These are phyloP conservation scores for Hypoxylon trugodes DNA, from an alignment of 495 filamentous ascomycete genomes.

Conservation along the genomic window DNA sequence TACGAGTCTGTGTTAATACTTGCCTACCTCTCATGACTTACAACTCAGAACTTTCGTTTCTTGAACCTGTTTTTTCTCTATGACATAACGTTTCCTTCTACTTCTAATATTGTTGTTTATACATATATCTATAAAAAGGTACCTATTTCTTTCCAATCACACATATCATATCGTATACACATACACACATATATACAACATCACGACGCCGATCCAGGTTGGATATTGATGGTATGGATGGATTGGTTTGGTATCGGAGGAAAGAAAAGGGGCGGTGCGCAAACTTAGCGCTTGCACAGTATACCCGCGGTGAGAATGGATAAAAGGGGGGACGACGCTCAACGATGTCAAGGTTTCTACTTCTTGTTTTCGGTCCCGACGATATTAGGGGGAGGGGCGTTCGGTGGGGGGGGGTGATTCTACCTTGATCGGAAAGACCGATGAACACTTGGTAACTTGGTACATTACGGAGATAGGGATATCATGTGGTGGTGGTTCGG, in stretches of 20 bases:
- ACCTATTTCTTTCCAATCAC: slow-evolving; percentile 3
- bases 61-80: neutral
- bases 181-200: slow-evolving; percentile 5
- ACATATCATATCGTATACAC: neutral
- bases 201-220: neutral
- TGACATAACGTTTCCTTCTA: slow-evolving; percentile 12
- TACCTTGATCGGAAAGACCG: neutral
- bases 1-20: slow-evolving; percentile 7
- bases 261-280: neutral
- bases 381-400: slow-evolving; percentile 13
- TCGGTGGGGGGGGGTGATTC: neutral
- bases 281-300: slow-evolving; percentile 3
- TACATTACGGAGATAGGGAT: neutral
- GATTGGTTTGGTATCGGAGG: too few species aligned
- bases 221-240: neutral
- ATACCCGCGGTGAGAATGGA: slow-evolving; percentile 21
- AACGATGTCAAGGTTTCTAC: neutral
- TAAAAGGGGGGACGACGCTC: slow-evolving; percentile 7
- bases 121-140: neutral
- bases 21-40: too few species aligned
- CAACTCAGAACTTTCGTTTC: neutral
- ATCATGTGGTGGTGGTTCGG: slow-evolving; percentile 13
- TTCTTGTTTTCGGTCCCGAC: neutral
- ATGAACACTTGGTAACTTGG: neutral
- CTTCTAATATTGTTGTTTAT: slow-evolving; percentile 1